A percentile compares a stretch with the other conserved stretches of the same genome.
phyloP scores from a whole-genome alignment of 306 rosid species.

The Glycyrrhiza uralensis region DNA sequence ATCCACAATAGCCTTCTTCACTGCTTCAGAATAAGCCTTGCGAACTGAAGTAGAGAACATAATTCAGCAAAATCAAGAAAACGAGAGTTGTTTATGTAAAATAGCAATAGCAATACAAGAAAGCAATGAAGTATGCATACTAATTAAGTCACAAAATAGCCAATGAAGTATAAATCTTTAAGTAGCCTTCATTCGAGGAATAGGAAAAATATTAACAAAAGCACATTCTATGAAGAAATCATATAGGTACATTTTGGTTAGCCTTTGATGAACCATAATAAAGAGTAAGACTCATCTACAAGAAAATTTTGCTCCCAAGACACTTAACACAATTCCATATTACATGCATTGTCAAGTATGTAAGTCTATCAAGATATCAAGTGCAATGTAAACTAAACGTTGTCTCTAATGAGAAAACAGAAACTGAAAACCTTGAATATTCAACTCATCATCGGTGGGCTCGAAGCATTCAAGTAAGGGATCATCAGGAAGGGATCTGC shows the following conservation, averaged over 20 bases:
- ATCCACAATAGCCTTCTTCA: conserved; percentile 60
- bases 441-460: conserved; percentile 34
- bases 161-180: not conserved
- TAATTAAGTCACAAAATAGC: not conserved
- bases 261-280: not conserved
- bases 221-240: not conserved
- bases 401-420: not conserved
- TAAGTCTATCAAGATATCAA: not conserved
- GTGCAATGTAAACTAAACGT: not conserved
- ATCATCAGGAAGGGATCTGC: conserved; percentile 83
- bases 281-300: not conserved
- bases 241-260: not conserved
- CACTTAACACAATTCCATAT: not conserved
- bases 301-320: not conserved
- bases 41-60: conserved; percentile 51
- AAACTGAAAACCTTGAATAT: conserved; percentile 56
- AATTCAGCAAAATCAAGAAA: conserved; percentile 32
- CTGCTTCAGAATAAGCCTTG: conserved; percentile 63
- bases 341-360: not conserved
- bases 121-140: not conserved
- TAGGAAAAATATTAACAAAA: not conserved
- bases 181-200: not conserved
- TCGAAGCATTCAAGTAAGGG: conserved; percentile 87
- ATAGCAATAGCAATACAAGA: not conserved
- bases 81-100: not conserved